Evolutionary conservation across 2,329 filamentous ascomycete genomes (phyloP).

Genomic region (Xylariaceae sp.): DNA sequence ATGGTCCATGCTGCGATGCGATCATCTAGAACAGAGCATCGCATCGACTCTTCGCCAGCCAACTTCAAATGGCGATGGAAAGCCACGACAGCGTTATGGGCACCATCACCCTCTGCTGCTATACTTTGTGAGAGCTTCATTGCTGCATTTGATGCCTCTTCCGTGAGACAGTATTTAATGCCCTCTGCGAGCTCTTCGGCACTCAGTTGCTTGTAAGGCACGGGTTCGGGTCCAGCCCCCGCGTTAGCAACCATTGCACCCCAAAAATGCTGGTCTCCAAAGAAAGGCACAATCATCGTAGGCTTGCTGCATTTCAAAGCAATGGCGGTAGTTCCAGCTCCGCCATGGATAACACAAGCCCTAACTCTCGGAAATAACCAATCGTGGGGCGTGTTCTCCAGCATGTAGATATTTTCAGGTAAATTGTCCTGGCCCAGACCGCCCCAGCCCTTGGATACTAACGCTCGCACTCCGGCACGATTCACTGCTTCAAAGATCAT

Average conservation of each 20-base stretch:
- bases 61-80: conserved; percentile 60
- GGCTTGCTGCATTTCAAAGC: conserved; percentile 74
- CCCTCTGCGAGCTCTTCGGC: conserved; percentile 72
- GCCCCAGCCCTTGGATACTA: conserved; percentile 80
- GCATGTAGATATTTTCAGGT: conserved; percentile 71
- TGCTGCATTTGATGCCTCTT: conserved; percentile 65
- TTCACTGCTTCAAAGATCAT: conserved; percentile 75
- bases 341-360: conserved; percentile 77
- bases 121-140: conserved; percentile 53
- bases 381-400: conserved; percentile 78
- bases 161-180: conserved; percentile 70
- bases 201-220: conserved; percentile 72
- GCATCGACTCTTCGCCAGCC: conserved; percentile 60
- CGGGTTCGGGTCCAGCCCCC: conserved; percentile 68
- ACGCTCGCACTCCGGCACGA: conserved; percentile 69
- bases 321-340: conserved; percentile 78
- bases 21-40: conserved; percentile 70
- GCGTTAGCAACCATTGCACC: conserved; percentile 70
- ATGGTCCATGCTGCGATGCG: conserved; percentile 71
- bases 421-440: conserved; percentile 67
- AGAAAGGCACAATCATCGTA: conserved; percentile 80
- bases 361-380: conserved; percentile 75
- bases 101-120: conserved; percentile 69
- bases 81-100: conserved; percentile 71
- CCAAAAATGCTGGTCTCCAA: conserved; percentile 83